Conservation (phyloP, 805 yeast species). For the Danielia oregonensis region DNA sequence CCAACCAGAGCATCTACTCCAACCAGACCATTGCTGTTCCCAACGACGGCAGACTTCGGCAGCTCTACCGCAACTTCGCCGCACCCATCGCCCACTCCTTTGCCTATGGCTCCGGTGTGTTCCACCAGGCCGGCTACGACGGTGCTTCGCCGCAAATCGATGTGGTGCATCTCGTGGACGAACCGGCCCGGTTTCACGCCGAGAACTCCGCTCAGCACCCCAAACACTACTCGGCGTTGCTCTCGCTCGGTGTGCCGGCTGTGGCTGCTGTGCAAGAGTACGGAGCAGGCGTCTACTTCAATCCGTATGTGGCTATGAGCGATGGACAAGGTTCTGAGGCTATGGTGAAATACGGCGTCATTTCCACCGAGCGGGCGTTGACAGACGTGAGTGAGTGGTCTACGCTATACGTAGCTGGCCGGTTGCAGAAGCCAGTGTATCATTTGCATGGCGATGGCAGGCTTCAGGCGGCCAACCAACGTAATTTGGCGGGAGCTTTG, state of each 20-base stretch:
- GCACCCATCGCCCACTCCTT: slow-evolving; percentile 78
- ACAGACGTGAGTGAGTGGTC: slow-evolving; percentile 82
- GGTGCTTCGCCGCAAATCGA: slow-evolving; percentile 60
- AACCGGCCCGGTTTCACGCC: slow-evolving; percentile 74
- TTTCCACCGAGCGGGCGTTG: slow-evolving; percentile 56
- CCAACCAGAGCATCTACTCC: slow-evolving; percentile 5
- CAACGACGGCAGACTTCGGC: slow-evolving; percentile 6
- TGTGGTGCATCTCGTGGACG: slow-evolving; percentile 75
- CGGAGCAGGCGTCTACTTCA: slow-evolving; percentile 92
- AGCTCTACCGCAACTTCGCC: slow-evolving; percentile 6
- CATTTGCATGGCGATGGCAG: slow-evolving; percentile 58
- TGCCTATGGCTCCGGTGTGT: slow-evolving; percentile 95
- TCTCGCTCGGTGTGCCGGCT: slow-evolving; percentile 32
- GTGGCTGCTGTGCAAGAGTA: slow-evolving; percentile 55
- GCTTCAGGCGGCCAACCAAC: slow-evolving; percentile 63
- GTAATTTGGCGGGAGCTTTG: slow-evolving; percentile 74
- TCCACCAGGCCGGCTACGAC: slow-evolving; percentile 55
- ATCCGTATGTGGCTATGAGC: slow-evolving; percentile 74
- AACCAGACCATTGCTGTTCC: slow-evolving; percentile 2
- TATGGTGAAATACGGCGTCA: slow-evolving; percentile 82
- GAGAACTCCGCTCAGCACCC: slow-evolving; percentile 64
- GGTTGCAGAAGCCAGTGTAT: slow-evolving; percentile 91
- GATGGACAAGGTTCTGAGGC: slow-evolving; percentile 26
- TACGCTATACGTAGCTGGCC: slow-evolving; percentile 82
- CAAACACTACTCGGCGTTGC: slow-evolving; percentile 71